These are phyloP conservation scores for Sclerotinia spermophila DNA, from an alignment of 2,329 filamentous ascomycete genomes.

Conservation along the genomic window DNA sequence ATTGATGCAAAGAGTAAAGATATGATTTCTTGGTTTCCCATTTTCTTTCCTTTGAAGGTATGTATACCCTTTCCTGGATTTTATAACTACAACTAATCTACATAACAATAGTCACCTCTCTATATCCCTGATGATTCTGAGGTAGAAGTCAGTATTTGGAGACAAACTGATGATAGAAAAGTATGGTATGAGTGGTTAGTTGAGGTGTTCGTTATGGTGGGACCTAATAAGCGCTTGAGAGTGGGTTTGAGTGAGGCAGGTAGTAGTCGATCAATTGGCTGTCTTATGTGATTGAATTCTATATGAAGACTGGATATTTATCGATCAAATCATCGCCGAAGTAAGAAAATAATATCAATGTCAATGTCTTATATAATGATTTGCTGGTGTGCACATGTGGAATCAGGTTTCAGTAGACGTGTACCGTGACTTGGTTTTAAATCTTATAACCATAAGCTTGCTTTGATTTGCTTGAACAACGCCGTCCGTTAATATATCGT, in stretches of 20 bases:
- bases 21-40: conserved; percentile 99
- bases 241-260: conserved; percentile 64
- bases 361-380: not conserved
- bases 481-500: conserved; percentile 30
- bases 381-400: not conserved
- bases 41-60: conserved; percentile 95
- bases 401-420: not conserved
- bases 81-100: conserved; percentile 24
- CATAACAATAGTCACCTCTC: conserved; percentile 63
- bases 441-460: conserved; percentile 19
- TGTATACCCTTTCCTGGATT: conserved; percentile 30
- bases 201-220: conserved; percentile 71
- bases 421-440: not conserved
- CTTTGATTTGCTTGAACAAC: conserved; percentile 31
- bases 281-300: conserved; percentile 55
- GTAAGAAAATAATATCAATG: not conserved
- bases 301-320: not conserved
- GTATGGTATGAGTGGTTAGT: conserved; percentile 99
- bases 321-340: not conserved
- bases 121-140: conserved; percentile 81
- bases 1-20: conserved; percentile 92
- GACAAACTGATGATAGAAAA: conserved; percentile 88
- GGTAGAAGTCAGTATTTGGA: conserved; percentile 90
- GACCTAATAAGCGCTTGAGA: conserved; percentile 59
- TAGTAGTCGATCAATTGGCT: conserved; percentile 66